Evolutionary conservation across 352 stramenopile species (phyloP).

Genomic region (Phytophthora syringae): DNA sequence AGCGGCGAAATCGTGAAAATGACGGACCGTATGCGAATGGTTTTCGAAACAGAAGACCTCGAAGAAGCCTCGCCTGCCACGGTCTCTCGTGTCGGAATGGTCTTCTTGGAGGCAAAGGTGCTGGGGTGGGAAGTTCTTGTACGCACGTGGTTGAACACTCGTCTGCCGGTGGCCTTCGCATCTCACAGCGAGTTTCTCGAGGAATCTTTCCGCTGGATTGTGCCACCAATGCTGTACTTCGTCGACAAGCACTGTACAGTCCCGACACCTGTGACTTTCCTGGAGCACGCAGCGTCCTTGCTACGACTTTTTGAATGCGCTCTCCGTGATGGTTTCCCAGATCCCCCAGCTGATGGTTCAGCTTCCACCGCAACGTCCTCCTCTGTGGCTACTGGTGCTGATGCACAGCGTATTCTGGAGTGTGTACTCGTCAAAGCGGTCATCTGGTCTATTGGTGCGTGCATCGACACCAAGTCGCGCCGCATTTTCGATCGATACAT

Average conservation of each 20-base stretch:
- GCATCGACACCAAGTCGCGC: constrained; percentile 88
- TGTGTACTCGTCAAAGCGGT: constrained; percentile 88
- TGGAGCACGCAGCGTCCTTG: constrained; percentile 91
- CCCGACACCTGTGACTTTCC: constrained; percentile 87
- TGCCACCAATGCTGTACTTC: constrained; percentile 92
- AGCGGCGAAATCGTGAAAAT: constrained; percentile 96
- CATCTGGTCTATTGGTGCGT: constrained; percentile 93
- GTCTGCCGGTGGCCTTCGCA: constrained; percentile 46
- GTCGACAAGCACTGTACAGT: constrained; percentile 90
- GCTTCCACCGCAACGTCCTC: constrained; percentile 44
- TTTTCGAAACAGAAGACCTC: constrained; percentile 95
- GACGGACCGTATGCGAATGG: constrained; percentile 95
- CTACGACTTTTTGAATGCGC: constrained; percentile 86
- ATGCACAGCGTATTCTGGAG: constrained; percentile 84
- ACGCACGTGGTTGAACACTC: constrained; percentile 84
- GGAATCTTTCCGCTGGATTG: constrained; percentile 90
- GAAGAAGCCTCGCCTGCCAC: constrained; percentile 89
- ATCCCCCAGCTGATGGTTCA: constrained; percentile 22
- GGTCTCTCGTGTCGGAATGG: constrained; percentile 93
- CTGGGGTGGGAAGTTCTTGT: constrained; percentile 91
- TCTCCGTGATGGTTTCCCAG: constrained; percentile 51
- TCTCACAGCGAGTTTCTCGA: constrained; percentile 57
- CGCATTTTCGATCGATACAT: constrained; percentile 87
- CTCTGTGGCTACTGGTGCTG: constrained; percentile 44
- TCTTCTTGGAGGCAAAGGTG: constrained; percentile 93